These are phyloP conservation scores for Agaricus sinodeliciosus DNA, from an alignment of 768 basidiomycete species.

Conservation along the genomic window DNA sequence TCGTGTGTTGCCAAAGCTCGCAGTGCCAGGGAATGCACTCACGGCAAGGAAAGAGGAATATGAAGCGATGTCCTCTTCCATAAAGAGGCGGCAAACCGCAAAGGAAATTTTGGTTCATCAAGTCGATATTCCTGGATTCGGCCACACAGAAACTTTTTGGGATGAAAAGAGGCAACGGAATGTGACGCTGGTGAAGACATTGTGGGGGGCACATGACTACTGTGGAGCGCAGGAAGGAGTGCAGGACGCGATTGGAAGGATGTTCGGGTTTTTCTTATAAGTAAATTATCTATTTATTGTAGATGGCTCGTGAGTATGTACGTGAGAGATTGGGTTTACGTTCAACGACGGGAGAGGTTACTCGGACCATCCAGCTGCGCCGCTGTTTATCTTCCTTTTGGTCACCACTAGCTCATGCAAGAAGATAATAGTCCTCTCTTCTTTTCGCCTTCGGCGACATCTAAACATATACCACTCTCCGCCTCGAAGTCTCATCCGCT, in stretches of 20 bases:
- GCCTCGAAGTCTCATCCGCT: constrained; percentile 30
- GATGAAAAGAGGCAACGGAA: constrained; percentile 30
- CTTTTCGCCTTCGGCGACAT: background rate
- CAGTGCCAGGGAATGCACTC: constrained; percentile 21
- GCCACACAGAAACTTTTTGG: constrained; percentile 47
- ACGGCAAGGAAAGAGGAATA: constrained; percentile 33
- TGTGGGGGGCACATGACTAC: constrained; percentile 57
- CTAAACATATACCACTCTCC: background rate
- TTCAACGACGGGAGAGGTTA: too few relatives aligned
- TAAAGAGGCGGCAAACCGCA: constrained; percentile 29
- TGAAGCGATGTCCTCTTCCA: constrained; percentile 31
- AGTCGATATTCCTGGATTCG: constrained; percentile 47
- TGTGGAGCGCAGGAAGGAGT: constrained; percentile 66
- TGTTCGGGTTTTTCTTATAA: constrained; percentile 20
- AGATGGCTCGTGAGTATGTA: too few relatives aligned
- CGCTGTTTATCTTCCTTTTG: too few relatives aligned
- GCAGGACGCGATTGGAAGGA: constrained; percentile 51
- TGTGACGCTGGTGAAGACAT: constrained; percentile 54
- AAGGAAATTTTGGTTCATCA: constrained; percentile 40
- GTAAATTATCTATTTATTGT: too few relatives aligned
- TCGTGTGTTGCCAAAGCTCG: constrained; percentile 46
- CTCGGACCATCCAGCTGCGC: too few relatives aligned
- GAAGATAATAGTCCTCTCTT: constrained; percentile 6
- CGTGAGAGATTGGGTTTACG: too few relatives aligned
- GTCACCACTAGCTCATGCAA: background rate